Evolutionary conservation across 805 yeast species (phyloP), one percentile per base, ranked within the genome.

Genomic region (Candida oleophila): DNA sequence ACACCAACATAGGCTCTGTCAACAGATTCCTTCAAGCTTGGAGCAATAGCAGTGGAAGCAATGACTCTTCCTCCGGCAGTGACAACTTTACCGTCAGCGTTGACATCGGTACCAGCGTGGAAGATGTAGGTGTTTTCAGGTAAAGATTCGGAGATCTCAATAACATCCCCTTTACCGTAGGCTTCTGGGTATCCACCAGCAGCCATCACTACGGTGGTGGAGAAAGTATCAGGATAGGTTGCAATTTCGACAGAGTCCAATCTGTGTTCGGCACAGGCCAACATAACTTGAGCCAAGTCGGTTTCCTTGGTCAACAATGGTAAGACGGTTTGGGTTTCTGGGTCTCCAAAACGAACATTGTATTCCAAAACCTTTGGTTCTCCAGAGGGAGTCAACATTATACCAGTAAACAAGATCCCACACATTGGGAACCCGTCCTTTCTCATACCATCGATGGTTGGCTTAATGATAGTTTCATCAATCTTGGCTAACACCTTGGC

Each of bases 291-390:
- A 41, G 97, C 94, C 60, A 94, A 77, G 68, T 94, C 99, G n/a
- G 97, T 85, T 45, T 83, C 86, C 37, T 82, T 80, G 41, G 88
- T 73, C 52, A 94, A 73, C 60, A 94, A 76, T 18, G 97, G 97
- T 61, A 94, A 74, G 20, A 94, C 96, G 2, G 97, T 88, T 74
- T 94, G 99, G 32, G 98, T 94, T 72, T 94, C 99, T 55, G 99
- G 99, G 66, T 94, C 99, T 52, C 99, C 99, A 57, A 94, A 95
- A 70, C 99, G 84, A 43, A 95, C 98, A 58, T 94, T 94, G 71
- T 95, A 94, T 69, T 94, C 99, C 60, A 94, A 76, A 3, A 91
- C 97, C 71, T 90, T 89, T 55, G 99, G 98, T 51, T 96, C 97
- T 34, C 67, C 67, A 38, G 73, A 59, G n/a, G 83, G 80, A 3